These are phyloP conservation scores for Rosa persica DNA, from an alignment of 306 rosid species.

Conservation along the genomic window DNA sequence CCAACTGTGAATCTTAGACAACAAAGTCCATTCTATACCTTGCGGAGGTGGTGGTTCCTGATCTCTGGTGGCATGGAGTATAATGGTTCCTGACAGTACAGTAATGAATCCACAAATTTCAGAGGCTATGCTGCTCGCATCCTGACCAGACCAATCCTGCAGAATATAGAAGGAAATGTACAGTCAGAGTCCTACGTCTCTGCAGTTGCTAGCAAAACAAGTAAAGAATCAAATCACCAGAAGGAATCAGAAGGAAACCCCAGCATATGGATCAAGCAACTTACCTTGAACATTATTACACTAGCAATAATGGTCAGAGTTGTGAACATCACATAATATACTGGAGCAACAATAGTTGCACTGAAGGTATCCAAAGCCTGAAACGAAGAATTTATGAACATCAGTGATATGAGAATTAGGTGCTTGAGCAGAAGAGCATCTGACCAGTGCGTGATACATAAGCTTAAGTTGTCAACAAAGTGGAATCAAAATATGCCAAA, in stretches of 20 bases:
- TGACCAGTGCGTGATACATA: background rate
- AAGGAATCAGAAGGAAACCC: slow-evolving; percentile 5
- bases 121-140: slow-evolving; percentile 70
- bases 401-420: slow-evolving; percentile 17
- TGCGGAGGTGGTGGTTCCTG: slow-evolving; percentile 60
- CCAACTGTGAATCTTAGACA: background rate
- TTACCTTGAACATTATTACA: slow-evolving; percentile 90
- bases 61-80: slow-evolving; percentile 81
- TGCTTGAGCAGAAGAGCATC: background rate
- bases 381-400: slow-evolving; percentile 18
- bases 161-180: slow-evolving; percentile 20
- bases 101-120: slow-evolving; percentile 94
- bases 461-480: background rate
- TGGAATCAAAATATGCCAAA: background rate
- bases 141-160: slow-evolving; percentile 97
- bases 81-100: slow-evolving; percentile 84
- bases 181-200: background rate
- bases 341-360: slow-evolving; percentile 81
- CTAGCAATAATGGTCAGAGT: slow-evolving; percentile 85
- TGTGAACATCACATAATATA: slow-evolving; percentile 92
- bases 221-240: background rate
- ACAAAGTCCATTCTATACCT: slow-evolving; percentile 43
- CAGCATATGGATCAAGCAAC: slow-evolving; percentile 16
- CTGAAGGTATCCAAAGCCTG: slow-evolving; percentile 92
- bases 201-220: background rate